These are phyloP conservation scores for Nicotiana attenuata DNA, from an alignment of 257 asterid species.

Conservation along the genomic window DNA sequence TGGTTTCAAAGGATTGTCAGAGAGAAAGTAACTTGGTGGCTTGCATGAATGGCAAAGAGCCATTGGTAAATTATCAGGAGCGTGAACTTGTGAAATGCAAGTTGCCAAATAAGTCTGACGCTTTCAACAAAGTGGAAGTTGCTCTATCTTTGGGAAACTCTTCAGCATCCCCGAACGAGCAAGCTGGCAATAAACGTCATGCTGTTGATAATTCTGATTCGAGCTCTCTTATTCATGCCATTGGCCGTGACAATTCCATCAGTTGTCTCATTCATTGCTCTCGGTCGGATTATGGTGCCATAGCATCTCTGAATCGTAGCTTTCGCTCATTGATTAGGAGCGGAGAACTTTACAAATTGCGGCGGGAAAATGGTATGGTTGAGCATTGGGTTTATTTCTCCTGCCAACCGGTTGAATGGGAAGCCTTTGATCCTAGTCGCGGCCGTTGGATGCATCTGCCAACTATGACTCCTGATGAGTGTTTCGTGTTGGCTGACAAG, in stretches of 20 bases:
- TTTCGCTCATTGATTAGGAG: conserved; percentile 17
- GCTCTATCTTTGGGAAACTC: no score
- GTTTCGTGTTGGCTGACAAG: conserved; percentile 14
- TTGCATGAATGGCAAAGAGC: no score
- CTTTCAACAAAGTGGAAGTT: no score
- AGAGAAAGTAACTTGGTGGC: no score
- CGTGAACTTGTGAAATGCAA: no score
- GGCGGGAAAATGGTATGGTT: conserved; percentile 18
- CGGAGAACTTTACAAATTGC: conserved; percentile 43
- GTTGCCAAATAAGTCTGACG: no score
- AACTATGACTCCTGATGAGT: neutral
- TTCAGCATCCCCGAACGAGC: neutral
- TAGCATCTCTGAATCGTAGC: conserved; percentile 42
- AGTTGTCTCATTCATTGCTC: conserved; percentile 24
- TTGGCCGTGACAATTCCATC: conserved; percentile 52
- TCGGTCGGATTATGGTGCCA: conserved; percentile 35
- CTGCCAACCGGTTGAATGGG: conserved; percentile 58
- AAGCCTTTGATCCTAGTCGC: conserved; percentile 53
- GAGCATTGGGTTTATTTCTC: conserved; percentile 66
- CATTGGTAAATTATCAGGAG: no score
- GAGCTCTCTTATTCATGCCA: conserved; percentile 26
- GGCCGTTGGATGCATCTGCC: conserved; percentile 39
- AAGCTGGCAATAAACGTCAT: neutral
- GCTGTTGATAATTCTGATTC: conserved; percentile 39
- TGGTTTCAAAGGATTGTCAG: no score